Evolutionary conservation across 2,329 filamentous ascomycete species (phyloP).

Genomic region (Rhinocladiella similis): DNA sequence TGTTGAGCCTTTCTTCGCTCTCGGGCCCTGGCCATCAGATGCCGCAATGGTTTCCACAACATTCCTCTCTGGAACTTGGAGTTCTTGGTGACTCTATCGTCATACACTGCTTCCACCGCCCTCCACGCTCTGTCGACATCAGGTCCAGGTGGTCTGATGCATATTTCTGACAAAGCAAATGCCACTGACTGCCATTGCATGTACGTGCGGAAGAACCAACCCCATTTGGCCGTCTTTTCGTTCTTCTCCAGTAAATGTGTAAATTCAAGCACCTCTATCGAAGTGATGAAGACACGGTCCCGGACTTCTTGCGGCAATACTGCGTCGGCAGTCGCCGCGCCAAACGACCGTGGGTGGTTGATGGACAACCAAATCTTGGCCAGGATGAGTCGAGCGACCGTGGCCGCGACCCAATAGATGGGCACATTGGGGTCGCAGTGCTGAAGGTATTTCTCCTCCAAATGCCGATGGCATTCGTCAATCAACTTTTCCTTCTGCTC

Average conservation of each 20-base stretch:
- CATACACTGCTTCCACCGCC: constrained; percentile 52
- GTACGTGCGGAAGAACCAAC: constrained; percentile 65
- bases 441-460: constrained; percentile 57
- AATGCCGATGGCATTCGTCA: constrained; percentile 53
- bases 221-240: constrained; percentile 61
- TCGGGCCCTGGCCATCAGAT: constrained; percentile 60
- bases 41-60: constrained; percentile 64
- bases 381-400: constrained; percentile 69
- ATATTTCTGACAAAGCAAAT: constrained; percentile 61
- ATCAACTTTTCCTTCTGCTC: constrained; percentile 48
- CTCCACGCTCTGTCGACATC: constrained; percentile 62
- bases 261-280: constrained; percentile 74
- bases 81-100: constrained; percentile 36
- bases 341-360: constrained; percentile 64
- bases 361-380: constrained; percentile 77
- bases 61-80: constrained; percentile 52
- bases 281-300: constrained; percentile 69
- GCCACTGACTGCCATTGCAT: constrained; percentile 67
- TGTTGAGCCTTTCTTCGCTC: constrained; percentile 54
- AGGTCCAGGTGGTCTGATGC: constrained; percentile 56
- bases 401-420: constrained; percentile 68
- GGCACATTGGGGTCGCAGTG: constrained; percentile 54
- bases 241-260: constrained; percentile 66
- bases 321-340: constrained; percentile 54
- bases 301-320: constrained; percentile 62